Conservation (phyloP, 2,329 filamentous ascomycete genomes). For the Hypomyces rosellus region DNA sequence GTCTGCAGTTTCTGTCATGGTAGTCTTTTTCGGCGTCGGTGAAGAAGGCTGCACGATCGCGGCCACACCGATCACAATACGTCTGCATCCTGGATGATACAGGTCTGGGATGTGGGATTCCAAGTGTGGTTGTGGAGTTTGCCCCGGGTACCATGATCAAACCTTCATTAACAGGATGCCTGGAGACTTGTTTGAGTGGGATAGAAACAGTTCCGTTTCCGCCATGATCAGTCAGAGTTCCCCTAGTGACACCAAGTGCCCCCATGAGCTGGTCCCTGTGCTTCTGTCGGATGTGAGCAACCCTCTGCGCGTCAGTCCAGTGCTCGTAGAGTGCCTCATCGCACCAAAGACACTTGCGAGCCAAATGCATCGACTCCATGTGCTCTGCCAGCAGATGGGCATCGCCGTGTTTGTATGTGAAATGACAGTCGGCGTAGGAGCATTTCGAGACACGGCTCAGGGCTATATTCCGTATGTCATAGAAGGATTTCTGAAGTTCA, state of each 20-base stretch:
- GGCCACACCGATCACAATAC: conserved; percentile 12
- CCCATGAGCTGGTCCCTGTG: conserved; percentile 21
- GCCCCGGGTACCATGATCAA: background rate
- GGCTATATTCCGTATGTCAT: conserved; percentile 2
- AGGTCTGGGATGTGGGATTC: background rate
- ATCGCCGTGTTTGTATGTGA: conserved; percentile 26
- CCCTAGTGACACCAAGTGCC: conserved; percentile 8
- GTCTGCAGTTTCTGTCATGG: conserved; percentile 9
- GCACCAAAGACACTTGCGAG: conserved; percentile 31
- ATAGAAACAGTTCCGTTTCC: conserved; percentile 1
- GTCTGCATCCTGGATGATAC: background rate
- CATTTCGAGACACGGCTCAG: conserved; percentile 29
- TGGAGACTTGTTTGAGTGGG: background rate
- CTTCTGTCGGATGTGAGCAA: conserved; percentile 23
- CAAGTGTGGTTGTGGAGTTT: background rate
- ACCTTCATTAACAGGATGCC: background rate
- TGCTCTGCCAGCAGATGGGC: conserved; percentile 29
- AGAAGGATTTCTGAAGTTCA: background rate
- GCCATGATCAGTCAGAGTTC: background rate
- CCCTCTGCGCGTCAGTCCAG: conserved; percentile 21
- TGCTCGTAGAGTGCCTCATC: conserved; percentile 23
- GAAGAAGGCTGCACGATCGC: conserved; percentile 1
- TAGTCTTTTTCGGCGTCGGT: conserved; percentile 5
- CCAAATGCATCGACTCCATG: conserved; percentile 27
- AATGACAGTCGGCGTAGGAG: conserved; percentile 31